phyloP scores from a whole-genome alignment of 2,329 filamentous ascomycete species.

The Aspergillus brunneoviolaceus region DNA sequence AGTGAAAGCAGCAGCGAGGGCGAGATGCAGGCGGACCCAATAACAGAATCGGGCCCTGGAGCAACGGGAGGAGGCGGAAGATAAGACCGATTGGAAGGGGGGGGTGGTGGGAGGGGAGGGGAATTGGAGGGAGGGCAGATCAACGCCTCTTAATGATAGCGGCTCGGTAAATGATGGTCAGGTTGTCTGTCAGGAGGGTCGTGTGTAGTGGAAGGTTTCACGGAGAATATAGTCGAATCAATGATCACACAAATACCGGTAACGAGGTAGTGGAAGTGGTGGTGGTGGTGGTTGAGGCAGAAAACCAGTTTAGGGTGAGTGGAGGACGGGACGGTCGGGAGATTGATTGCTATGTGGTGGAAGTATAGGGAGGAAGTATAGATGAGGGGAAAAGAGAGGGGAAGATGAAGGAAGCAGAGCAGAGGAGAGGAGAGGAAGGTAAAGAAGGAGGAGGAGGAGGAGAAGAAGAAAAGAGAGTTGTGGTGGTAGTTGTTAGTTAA shows the following conservation, averaged over 20 bases:
- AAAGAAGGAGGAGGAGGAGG: conserved; percentile 9
- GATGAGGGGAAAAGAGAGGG: not conserved
- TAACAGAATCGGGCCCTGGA: not conserved
- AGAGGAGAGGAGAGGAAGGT: conserved; percentile 16
- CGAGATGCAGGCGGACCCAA: conserved; percentile 3
- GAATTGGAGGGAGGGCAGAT: not conserved
- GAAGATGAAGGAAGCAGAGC: not conserved
- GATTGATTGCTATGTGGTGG: not conserved
- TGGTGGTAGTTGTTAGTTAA: conserved; percentile 8
- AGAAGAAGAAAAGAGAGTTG: conserved; percentile 13
- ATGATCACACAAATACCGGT: not conserved
- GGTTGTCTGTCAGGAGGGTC: not conserved
- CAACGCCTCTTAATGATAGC: not conserved
- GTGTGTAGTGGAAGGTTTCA: not conserved
- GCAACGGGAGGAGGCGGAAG: not conserved
- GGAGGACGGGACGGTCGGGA: conserved; percentile 1
- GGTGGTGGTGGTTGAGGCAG: not conserved
- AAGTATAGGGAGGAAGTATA: not conserved
- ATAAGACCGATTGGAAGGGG: not conserved
- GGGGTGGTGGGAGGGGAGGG: too few species aligned
- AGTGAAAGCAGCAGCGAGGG: conserved; percentile 10
- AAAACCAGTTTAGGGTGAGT: not conserved
- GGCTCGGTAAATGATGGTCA: not conserved
- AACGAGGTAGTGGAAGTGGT: not conserved
- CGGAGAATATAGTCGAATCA: conserved; percentile 1